Evolutionary conservation across 805 yeast genomes (phyloP), one percentile per base, ranked within the genome.

Genomic region (fission yeast (Schizosaccharomyces pombe)): DNA sequence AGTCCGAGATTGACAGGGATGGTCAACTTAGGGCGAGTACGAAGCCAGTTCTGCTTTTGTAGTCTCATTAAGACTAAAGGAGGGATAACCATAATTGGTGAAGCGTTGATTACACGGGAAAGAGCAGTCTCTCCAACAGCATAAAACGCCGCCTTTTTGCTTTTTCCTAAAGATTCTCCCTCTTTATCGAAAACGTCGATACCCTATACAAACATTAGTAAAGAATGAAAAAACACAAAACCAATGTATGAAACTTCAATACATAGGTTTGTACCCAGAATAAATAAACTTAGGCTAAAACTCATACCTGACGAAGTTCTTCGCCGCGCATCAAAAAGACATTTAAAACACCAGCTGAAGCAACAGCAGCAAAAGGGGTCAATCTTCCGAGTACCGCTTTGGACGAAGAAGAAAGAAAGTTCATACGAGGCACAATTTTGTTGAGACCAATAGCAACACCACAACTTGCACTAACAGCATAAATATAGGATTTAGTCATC

Each of bases 81-180:
- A 1, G 99, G 98, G 4, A 91, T 66, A 22, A 84, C 98, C 99
- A 91, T 91, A 61, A 91, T 76, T 19, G 99, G 99, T 0, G 98
- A 83, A 16, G 97, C 96, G 62, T 86, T 91, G 60, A 89, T 82
- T 49, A 91, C 95, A 64, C 99, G 73, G 47, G 94, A 83, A 32
- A 87, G 78, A 2, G 96, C 97, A 9, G 99, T 91, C 68, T 91
- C 97, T 26, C 94, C 95, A 51, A 91, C 98, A 0, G 99, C 99
- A 57, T 79, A 74, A 52, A 77, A 63, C 0, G 99, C 99, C 16
- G 98, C 98, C 33, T 72, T 76, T 65, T 82, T 79, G 5, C 96
- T 86, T 30, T 70, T 71, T 5, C 91, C 91, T 11, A 79, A 59
- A 11, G 62, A 62, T 56, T 66, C 64, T 56, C 63, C 62, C 2